phyloP scores from a whole-genome alignment of 257 asterid genomes.

The Solanum pennellii region DNA sequence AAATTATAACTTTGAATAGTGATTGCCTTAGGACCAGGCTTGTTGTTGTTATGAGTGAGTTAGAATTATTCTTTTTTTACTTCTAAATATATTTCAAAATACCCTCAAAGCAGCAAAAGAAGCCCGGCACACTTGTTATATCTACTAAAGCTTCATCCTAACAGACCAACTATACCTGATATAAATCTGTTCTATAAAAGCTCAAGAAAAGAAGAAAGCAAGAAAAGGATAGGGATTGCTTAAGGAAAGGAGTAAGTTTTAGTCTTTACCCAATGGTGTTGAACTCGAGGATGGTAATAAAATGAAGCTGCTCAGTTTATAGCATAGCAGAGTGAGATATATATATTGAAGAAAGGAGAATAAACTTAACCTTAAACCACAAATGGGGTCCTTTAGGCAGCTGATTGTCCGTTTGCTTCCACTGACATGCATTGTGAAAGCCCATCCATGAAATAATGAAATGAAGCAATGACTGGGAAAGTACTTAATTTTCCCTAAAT shows the following conservation, averaged over 20 bases:
- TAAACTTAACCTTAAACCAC: no score
- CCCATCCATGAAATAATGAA: neutral
- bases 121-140: neutral
- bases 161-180: neutral
- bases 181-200: neutral
- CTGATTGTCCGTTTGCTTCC: neutral
- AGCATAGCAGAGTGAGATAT: neutral
- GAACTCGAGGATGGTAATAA: neutral
- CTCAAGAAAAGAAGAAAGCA: neutral
- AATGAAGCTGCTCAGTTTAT: neutral
- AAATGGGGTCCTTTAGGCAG: no score
- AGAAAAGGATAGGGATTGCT: neutral
- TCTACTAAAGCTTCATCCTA: neutral
- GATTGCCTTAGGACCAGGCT: neutral
- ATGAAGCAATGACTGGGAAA: neutral
- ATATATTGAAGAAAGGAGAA: neutral
- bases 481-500: neutral
- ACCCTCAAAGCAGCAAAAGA: neutral
- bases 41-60: neutral
- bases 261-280: neutral
- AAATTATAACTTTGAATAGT: neutral
- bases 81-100: neutral
- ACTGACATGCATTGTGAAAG: neutral
- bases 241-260: neutral
- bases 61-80: neutral